Conservation (phyloP, 352 stramenopile species). For the Pythium angustatum region DNA sequence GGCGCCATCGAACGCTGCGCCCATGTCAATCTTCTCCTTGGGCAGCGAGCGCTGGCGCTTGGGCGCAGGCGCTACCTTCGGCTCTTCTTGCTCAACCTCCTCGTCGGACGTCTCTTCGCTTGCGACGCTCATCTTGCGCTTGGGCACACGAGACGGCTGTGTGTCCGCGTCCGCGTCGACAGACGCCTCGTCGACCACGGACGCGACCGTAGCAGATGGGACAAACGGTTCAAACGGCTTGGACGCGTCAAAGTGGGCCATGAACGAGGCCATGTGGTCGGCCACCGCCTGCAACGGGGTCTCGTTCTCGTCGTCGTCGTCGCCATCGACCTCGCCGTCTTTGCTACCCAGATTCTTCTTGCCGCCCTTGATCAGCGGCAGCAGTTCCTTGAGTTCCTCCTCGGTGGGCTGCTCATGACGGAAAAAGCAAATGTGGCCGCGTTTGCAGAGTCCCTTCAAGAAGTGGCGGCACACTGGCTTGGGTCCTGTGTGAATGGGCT, state of each 20-base stretch:
- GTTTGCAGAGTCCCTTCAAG: conserved; percentile 34
- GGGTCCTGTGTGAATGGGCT: conserved; percentile 22
- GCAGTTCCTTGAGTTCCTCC: conserved; percentile 30
- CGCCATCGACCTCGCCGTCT: conserved; percentile 25
- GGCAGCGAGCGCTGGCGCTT: conserved; percentile 13
- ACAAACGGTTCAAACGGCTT: conserved; percentile 15
- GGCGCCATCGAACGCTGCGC: conserved; percentile 64
- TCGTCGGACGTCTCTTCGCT: neutral
- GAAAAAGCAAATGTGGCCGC: conserved; percentile 40
- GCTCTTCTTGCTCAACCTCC: neutral
- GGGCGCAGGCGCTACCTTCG: conserved; percentile 6
- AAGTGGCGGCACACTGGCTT: conserved; percentile 33
- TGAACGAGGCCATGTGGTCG: conserved; percentile 42
- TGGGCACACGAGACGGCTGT: neutral
- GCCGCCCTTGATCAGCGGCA: conserved; percentile 11
- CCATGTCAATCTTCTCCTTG: conserved; percentile 73
- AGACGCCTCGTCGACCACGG: neutral
- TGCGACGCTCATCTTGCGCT: conserved; percentile 6
- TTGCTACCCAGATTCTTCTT: conserved; percentile 13
- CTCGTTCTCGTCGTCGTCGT: conserved; percentile 24
- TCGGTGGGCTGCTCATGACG: conserved; percentile 30
- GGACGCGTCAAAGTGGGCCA: conserved; percentile 27
- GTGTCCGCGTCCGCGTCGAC: neutral
- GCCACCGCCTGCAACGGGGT: conserved; percentile 32
- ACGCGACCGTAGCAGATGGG: neutral